Evolutionary conservation across 164 flowering plant species (phyloP), one percentile per base, ranked within the genome.

Genomic region (Umbellularia californica): DNA sequence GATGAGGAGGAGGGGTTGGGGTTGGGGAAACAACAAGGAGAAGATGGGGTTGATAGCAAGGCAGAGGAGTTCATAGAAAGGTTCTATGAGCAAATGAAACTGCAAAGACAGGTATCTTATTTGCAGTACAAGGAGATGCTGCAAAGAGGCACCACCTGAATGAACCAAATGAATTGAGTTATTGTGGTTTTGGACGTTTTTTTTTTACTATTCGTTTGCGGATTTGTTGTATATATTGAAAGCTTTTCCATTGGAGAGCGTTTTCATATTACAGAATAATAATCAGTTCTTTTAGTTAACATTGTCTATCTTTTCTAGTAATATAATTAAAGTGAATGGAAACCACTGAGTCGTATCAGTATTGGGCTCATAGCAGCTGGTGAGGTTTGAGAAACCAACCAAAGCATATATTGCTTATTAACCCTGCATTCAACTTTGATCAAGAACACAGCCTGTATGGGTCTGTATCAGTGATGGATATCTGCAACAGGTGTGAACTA

Each of bases 31-130:
- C 47, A 41, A 15, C 3, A 14, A 55, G 83, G 71, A 68, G 89
- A 85, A 28, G 84, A 82, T 76, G 89, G 79, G 78, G 84, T 92
- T 68, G 97, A 92, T 75, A 13, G 65, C 10, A 88, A 81, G 72
- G 97, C 95, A 1, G 95, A 92, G 74, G 76, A 85, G 82, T 92
- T 92, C 73, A 92, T 92, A 24, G 88, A 85, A 2, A 82, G 82
- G 35, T 92, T 92, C 80, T 87, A 88, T 63, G 75, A 80, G 81
- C 89, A 92, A 72, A 84, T 90, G 78, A 89, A 82, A 78, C 25
- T 88, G 78, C 94, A 92, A 70, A 83, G 91, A 69, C 93, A 92
- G 84, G 77, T 85, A 17, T 89, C 94, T 0, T 85, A 77, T 80
- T 70, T 82, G 50, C 77, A 85, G 63, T 87, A 84, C 83, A 75